Percentiles rank a stretch among this genome's conserved stretches.
These are phyloP conservation scores for Lentinula boryana DNA, from an alignment of 768 basidiomycete species.

Conservation along the genomic window DNA sequence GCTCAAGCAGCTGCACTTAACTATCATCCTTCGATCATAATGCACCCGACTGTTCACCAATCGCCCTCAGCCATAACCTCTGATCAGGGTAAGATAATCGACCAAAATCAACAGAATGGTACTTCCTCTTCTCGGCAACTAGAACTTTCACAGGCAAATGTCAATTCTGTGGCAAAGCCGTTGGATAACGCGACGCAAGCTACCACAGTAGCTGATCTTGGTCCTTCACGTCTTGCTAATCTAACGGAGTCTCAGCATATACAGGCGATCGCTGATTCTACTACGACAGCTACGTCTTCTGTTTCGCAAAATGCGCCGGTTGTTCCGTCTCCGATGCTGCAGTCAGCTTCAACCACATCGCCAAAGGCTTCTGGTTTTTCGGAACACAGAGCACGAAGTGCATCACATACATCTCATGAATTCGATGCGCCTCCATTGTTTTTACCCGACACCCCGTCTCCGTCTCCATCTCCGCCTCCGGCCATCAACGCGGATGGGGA, in stretches of 20 bases:
- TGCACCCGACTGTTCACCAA: neutral
- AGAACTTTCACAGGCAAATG: neutral
- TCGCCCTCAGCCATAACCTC: neutral
- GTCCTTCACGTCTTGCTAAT: neutral
- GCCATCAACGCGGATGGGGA: neutral
- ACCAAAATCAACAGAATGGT: neutral
- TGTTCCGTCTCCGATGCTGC: neutral
- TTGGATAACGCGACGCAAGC: neutral
- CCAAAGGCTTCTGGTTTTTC: neutral
- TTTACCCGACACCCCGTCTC: neutral
- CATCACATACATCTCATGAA: neutral
- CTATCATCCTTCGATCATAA: neutral
- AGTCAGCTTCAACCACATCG: neutral
- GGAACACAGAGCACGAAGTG: neutral
- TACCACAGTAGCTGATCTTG: neutral
- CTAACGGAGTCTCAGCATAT: neutral
- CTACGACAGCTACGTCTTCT: neutral
- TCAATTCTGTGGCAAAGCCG: neutral
- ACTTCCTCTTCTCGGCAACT: neutral
- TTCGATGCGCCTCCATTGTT: neutral
- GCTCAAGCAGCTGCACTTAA: neutral
- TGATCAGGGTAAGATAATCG: neutral
- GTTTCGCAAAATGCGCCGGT: neutral
- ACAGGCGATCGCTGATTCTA: neutral
- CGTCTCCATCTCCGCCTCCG: neutral